A percentile compares a stretch with the other conserved stretches of the same genome.
phyloP scores from a whole-genome alignment of 2,329 filamentous ascomycete species.

The Penicillium polonicum region DNA sequence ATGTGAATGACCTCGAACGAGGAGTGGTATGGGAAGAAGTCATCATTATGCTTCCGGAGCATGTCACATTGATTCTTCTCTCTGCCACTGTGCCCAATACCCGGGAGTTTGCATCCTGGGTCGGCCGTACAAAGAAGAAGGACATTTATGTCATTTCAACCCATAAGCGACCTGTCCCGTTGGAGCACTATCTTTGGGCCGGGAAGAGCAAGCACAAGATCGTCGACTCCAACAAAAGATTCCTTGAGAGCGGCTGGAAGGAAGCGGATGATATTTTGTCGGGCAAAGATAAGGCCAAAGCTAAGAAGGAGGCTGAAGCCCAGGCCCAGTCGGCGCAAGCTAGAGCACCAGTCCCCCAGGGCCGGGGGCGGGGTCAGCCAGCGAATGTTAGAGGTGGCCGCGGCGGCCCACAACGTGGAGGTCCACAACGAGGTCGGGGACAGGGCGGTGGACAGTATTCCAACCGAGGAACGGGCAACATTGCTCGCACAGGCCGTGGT shows the following conservation, averaged over 20 bases:
- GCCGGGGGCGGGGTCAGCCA: constrained; percentile 54
- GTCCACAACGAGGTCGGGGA: constrained; percentile 46
- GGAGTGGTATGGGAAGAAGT: constrained; percentile 99
- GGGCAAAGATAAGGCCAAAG: constrained; percentile 74
- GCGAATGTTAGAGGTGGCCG: constrained; percentile 47
- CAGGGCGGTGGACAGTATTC: constrained; percentile 58
- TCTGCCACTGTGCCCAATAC: constrained; percentile 98
- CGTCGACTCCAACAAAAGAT: constrained; percentile 87
- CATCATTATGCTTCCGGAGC: constrained; percentile 98
- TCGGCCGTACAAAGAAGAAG: constrained; percentile 95
- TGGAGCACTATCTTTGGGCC: constrained; percentile 96
- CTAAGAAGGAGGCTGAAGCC: constrained; percentile 51
- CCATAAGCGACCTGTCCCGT: constrained; percentile 85
- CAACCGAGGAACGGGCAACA: constrained; percentile 70
- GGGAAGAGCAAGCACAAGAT: constrained; percentile 92
- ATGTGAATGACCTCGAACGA: constrained; percentile 93
- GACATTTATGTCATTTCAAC: constrained; percentile 99
- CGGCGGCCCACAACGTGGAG: constrained; percentile 33
- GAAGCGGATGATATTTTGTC: constrained; percentile 80
- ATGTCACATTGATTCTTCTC: constrained; percentile 90
- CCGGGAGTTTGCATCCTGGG: constrained; percentile 97
- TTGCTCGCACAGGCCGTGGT: constrained; percentile 81
- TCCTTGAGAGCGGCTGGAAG: constrained; percentile 92
- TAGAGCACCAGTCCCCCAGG: constrained; percentile 55
- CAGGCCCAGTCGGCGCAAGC: constrained; percentile 48